Base-by-base conservation (phyloP, 2,329 filamentous ascomycete genomes). In the Zymoseptoria passerinii region DNA sequence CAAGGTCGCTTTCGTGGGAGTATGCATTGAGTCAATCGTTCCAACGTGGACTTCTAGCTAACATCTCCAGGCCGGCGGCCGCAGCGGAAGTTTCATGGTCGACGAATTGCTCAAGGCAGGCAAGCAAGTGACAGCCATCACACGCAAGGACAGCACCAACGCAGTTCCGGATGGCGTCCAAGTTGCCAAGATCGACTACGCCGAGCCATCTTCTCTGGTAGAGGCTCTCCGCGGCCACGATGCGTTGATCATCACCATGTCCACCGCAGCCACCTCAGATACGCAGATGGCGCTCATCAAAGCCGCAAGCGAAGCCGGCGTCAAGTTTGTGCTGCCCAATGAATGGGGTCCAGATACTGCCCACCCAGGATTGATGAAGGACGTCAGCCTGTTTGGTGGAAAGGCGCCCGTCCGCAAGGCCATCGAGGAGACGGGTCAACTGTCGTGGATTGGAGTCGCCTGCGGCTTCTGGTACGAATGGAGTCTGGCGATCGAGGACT, bases 121-220 rank as follows among this genome's bases (percentile, higher is more conserved):
- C 56, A 75, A 76, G 51, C 78, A 80, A 13, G 68, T 83, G 59
- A 83, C 80, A 1, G 78, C 78, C 59, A 68, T 83, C 48, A 77
- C 76, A 1, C 79, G 80, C 50, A 55, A 62, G 1, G 75, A 73
- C 28, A 79, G 78, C 63, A 74, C 67, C 2, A 70, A 63, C 59
- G 72, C 63, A 0, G 69, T 81, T 2, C 77, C 77, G 7, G 61
- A 66, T 0, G 77, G 71, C 19, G 68, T 80, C 50, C 63, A 66
- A 4, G 66, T 76, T 40, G 73, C 71, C 20, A 68, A 65, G 23
- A 68, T 80, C 58, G 71, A 82, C 71, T 84, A 84, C 68, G 65
- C 75, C 13, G 71, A 80, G 18, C 71, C 76, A 3, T 61, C 66
- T 5, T 63, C 70, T 9, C 58, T 77, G 23, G 67, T 72, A 16